Base-by-base conservation (phyloP, 108 stramenopile genomes). In the Fragilariopsis cylindrus region DNA sequence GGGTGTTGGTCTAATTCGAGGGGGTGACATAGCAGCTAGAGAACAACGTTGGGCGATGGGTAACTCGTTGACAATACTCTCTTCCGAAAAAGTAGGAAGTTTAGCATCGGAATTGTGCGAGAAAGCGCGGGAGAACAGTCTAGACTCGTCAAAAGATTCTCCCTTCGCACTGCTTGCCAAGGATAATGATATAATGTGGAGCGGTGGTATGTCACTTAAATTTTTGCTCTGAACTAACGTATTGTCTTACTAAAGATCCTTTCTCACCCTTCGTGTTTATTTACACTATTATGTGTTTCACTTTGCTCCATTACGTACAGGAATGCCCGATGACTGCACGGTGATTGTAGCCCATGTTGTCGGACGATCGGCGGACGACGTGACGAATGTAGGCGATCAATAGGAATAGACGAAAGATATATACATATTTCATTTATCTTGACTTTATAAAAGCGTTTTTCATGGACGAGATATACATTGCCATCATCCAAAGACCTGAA, bases 151-250 rank as follows among this genome's bases (percentile, higher is more conserved):
- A 0, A 71, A 87, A 11, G 98, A 98, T 74, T 94, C 93, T 16
- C 98, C 98, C 7, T 98, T 98, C 87, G 97, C 98, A 11, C 77
- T 97, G 12, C 80, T 98, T 70, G 97, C 97, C 15, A 98, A 98
- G 73, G 98, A 98, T 50, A 98, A 97, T 81, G 98, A 98, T 76
- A 96, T 98, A 41, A 97, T 98, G 98, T 98, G 97, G 96, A 92
- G 94, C 43, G 98, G 98, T 60, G 97, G 93, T 77, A 86, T 7
- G 81, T 44, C 7, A 12, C 52, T 50, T 46, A 12, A 45, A 21
- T 74, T 71, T 7, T 16, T 18, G 7, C 58, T 46, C 0, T 8
- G 39, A 13, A 42, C 4, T 19, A 13, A 15, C 40, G 52, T 53
- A 15, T 15, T 53, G 15, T 11, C 52, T 13, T 53, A 53, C 13